A percentile compares a stretch with the other conserved stretches of the same genome.
Conservation (phyloP, 495 filamentous ascomycete genomes). For the Cercophora scortea region DNA sequence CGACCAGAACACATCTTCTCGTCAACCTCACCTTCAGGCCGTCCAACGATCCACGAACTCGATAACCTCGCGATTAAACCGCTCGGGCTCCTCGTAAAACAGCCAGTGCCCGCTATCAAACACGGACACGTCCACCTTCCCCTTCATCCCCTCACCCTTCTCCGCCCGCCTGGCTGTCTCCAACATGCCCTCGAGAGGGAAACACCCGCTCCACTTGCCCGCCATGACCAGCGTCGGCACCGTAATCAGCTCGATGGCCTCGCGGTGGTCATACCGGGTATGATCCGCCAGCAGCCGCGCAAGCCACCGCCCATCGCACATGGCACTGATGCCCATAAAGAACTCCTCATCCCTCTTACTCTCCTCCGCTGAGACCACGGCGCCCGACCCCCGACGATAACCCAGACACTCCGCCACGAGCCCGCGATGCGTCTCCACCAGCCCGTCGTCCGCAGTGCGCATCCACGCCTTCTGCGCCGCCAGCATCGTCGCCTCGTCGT, state of each 20-base stretch:
- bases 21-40: neutral
- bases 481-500: constrained; percentile 26
- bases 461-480: constrained; percentile 28
- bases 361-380: constrained; percentile 9
- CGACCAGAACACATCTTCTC: neutral
- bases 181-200: constrained; percentile 31
- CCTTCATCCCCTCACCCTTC: constrained; percentile 4
- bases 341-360: constrained; percentile 27
- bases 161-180: constrained; percentile 28
- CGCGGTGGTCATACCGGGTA: constrained; percentile 38
- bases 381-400: constrained; percentile 19
- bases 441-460: neutral
- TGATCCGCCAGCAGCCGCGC: constrained; percentile 38
- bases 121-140: constrained; percentile 18
- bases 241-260: constrained; percentile 26
- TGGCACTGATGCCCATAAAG: constrained; percentile 27
- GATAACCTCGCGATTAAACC: constrained; percentile 31
- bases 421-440: constrained; percentile 18
- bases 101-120: constrained; percentile 40
- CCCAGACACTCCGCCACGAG: constrained; percentile 34
- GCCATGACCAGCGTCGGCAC: constrained; percentile 31
- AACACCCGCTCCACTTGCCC: constrained; percentile 35
- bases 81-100: constrained; percentile 38
- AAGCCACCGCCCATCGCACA: constrained; percentile 33
- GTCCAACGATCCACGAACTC: constrained; percentile 16